These are phyloP conservation scores for Sporothrix pallida DNA, from an alignment of 2,329 filamentous ascomycete genomes.

Conservation along the genomic window DNA sequence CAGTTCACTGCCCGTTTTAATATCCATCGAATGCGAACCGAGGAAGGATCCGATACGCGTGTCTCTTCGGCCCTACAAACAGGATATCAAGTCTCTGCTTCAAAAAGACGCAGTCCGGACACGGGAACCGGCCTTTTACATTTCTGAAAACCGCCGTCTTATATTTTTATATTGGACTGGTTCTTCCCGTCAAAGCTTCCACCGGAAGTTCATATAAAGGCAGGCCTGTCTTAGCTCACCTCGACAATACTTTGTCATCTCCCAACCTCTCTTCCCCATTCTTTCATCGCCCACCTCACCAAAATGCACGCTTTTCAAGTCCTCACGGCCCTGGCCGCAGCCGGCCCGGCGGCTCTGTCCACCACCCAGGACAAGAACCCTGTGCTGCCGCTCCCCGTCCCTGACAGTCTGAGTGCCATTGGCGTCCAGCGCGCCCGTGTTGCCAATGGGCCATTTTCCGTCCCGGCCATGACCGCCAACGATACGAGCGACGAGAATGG, in stretches of 20 bases:
- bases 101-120: not conserved
- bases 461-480: slow-evolving; percentile 34
- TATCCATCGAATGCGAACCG: not conserved
- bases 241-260: not conserved
- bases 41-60: not conserved
- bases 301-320: not conserved
- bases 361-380: not conserved
- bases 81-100: not conserved
- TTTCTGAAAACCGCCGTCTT: slow-evolving; percentile 14
- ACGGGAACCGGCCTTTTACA: not conserved
- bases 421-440: slow-evolving; percentile 36
- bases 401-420: slow-evolving; percentile 13
- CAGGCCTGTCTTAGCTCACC: not conserved
- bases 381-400: not conserved
- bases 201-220: not conserved
- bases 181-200: not conserved
- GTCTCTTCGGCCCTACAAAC: not conserved
- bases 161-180: slow-evolving; percentile 16
- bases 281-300: not conserved
- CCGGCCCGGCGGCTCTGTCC: not conserved
- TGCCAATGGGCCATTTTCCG: slow-evolving; percentile 39
- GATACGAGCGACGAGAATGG: slow-evolving; percentile 34
- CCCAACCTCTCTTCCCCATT: not conserved
- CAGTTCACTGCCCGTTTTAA: not conserved
- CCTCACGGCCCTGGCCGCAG: slow-evolving; percentile 9